These are phyloP conservation scores for Fremontodendron californicum DNA, from an alignment of 345 rosid species.

Conservation along the genomic window DNA sequence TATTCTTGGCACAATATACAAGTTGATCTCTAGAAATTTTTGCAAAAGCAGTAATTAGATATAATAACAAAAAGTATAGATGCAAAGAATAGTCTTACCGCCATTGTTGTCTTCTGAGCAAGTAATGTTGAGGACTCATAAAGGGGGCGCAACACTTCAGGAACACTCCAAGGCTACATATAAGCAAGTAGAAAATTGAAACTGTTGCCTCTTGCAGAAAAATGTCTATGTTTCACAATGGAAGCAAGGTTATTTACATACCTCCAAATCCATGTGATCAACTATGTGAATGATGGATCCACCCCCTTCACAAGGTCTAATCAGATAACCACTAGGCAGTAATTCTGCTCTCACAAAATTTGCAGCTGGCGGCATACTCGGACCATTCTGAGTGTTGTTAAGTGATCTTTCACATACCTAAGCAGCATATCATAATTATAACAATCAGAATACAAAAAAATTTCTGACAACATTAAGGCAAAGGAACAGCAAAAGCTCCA, in stretches of 20 bases:
- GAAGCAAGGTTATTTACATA: slow-evolving; percentile 27
- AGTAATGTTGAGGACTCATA: slow-evolving; percentile 91
- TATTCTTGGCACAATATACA: neutral
- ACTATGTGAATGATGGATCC: slow-evolving; percentile 94
- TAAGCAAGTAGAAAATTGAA: slow-evolving; percentile 7
- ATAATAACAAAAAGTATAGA: neutral
- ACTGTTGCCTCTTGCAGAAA: neutral
- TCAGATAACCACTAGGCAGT: slow-evolving; percentile 89
- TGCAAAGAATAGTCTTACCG: slow-evolving; percentile 44
- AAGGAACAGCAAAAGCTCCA: neutral
- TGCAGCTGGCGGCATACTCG: slow-evolving; percentile 89
- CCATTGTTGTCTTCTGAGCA: slow-evolving; percentile 94
- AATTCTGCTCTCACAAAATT: slow-evolving; percentile 91
- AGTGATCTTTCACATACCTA: slow-evolving; percentile 90
- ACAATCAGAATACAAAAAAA: neutral
- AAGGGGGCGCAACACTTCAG: slow-evolving; percentile 95
- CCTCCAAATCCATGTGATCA: slow-evolving; percentile 95
- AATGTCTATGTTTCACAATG: slow-evolving; percentile 6
- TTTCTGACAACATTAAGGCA: neutral
- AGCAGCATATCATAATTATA: neutral
- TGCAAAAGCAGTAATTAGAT: neutral
- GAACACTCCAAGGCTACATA: slow-evolving; percentile 89
- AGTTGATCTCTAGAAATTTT: neutral
- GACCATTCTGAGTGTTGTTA: slow-evolving; percentile 93
- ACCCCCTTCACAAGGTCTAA: slow-evolving; percentile 98